These are phyloP conservation scores for Grosmannia serpens DNA, from an alignment of 2,329 filamentous ascomycete species.

Conservation along the genomic window DNA sequence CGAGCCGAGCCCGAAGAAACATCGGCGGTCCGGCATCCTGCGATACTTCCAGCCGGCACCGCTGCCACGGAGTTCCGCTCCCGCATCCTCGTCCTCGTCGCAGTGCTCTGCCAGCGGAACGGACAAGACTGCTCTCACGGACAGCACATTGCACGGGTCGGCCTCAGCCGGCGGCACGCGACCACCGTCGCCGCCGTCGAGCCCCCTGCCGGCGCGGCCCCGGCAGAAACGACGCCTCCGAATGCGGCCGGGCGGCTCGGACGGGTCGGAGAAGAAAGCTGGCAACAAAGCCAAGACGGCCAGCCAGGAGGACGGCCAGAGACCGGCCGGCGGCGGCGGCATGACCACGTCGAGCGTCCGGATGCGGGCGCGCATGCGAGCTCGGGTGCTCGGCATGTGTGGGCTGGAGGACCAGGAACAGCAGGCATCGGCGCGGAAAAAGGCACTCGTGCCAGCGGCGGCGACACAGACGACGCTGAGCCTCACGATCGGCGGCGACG, in stretches of 20 bases:
- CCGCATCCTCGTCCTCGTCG: conserved; percentile 1
- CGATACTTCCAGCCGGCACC: conserved; percentile 12
- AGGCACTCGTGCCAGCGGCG: background rate
- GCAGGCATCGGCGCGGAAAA: background rate
- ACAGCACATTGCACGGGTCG: background rate
- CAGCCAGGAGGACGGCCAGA: background rate
- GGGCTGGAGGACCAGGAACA: background rate
- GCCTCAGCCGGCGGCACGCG: background rate
- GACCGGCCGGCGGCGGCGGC: background rate
- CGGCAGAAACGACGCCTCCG: conserved; percentile 12
- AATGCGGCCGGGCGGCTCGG: conserved; percentile 6
- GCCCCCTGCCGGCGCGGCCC: background rate
- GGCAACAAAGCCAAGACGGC: background rate
- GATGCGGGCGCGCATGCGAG: conserved; percentile 5
- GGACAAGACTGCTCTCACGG: background rate
- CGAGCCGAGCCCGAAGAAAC: background rate
- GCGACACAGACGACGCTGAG: conserved; percentile 29
- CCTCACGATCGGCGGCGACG: conserved; percentile 18
- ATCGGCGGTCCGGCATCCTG: conserved; percentile 8
- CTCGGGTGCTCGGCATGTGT: conserved; percentile 1
- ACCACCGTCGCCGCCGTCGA: conserved; percentile 2
- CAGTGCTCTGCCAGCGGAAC: background rate
- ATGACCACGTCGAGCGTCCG: conserved; percentile 4
- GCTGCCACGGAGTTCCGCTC: background rate
- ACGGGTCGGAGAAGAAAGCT: background rate